Evolutionary conservation across 2,329 filamentous ascomycete genomes (phyloP), one percentile per base, ranked within the genome.

Genomic region (Aphanocladium album): DNA sequence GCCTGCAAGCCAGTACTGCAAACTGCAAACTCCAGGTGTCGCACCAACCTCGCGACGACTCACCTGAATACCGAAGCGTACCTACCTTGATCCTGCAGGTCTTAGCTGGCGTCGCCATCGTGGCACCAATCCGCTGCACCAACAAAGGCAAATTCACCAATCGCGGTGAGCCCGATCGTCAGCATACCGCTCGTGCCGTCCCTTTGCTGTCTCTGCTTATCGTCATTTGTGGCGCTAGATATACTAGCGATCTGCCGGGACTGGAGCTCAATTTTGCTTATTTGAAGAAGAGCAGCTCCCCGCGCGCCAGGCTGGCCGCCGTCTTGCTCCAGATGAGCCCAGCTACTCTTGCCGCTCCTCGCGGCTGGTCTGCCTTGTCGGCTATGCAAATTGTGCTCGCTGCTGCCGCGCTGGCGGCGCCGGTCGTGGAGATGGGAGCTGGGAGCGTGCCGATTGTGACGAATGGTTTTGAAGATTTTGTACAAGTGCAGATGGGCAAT

Each of bases 401-500:
- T 39, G 50, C 43, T 25, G 51, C 49, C 14, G 47, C 51, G 27
- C 50, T 49, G 14, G 58, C 51, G 1, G 33, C 51, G 43, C 50
- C 58, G 2, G 41, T 49, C 30, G 30, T 55, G 11, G 58, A 55
- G 41, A 25, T 19, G 1, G 51, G 43, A 0, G 19, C 57, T 35
- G 60, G 58, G 39, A 57, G 47, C 14, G 46, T 63, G 41, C 33
- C 60, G 9, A 51, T 64, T n/a, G 47, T 62, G 8, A 51, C 60
- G 17, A 49, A 60, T 46, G 58, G 43, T 5, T 67, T 67, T 58
- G 64, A 67, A 50, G 47, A 59, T 27, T 67, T 62, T 53, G 66
- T 75, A 5, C 61, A 70, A 21, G 64, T 68, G 5, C 64, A 71
- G 2, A 69, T 77, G 60, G 50, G 72, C 2, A 54, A 70, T 54